Evolutionary conservation across 108 stramenopile species (phyloP).

Genomic region (Cyclotella sp.): DNA sequence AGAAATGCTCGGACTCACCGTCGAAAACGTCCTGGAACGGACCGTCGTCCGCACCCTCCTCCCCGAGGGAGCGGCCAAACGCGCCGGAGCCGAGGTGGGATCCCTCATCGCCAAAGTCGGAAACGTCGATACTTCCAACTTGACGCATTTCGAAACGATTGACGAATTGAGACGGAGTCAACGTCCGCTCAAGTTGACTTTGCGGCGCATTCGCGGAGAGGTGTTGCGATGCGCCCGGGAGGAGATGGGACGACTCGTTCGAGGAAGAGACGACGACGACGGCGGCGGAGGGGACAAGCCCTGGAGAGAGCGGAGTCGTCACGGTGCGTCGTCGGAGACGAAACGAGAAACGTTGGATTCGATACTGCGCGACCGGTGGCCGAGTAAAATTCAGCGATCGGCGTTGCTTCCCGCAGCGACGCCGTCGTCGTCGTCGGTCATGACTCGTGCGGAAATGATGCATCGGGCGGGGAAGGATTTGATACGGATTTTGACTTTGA

Average conservation of each 20-base stretch:
- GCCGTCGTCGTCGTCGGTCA: slow-evolving; percentile 6
- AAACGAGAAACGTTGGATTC: slow-evolving; percentile 47
- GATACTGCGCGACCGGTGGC: slow-evolving; percentile 40
- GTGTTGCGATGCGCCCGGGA: slow-evolving; percentile 74
- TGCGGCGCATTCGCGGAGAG: slow-evolving; percentile 71
- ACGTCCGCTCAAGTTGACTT: slow-evolving; percentile 77
- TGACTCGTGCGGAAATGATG: slow-evolving; percentile 61
- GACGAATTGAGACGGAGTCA: slow-evolving; percentile 87
- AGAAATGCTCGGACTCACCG: slow-evolving; percentile 91
- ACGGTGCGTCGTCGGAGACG: neutral
- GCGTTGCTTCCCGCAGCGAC: neutral
- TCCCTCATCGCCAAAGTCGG: slow-evolving; percentile 86
- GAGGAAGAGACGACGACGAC: slow-evolving; percentile 52
- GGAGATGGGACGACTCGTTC: slow-evolving; percentile 88
- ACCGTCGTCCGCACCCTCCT: slow-evolving; percentile 88
- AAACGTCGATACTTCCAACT: slow-evolving; percentile 78
- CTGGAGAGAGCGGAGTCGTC: slow-evolving; percentile 18
- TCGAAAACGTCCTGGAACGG: slow-evolving; percentile 90
- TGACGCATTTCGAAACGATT: slow-evolving; percentile 92
- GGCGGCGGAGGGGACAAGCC: slow-evolving; percentile 26
- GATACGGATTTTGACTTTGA: slow-evolving; percentile 73
- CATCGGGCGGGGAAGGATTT: slow-evolving; percentile 74
- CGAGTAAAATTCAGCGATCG: slow-evolving; percentile 9
- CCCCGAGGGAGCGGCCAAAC: slow-evolving; percentile 82
- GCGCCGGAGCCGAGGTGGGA: slow-evolving; percentile 83